Evolutionary conservation across 163 green algal genomes (phyloP), one percentile per base, ranked within the genome.

Genomic region (Chlamydomonas reinhardtii): DNA sequence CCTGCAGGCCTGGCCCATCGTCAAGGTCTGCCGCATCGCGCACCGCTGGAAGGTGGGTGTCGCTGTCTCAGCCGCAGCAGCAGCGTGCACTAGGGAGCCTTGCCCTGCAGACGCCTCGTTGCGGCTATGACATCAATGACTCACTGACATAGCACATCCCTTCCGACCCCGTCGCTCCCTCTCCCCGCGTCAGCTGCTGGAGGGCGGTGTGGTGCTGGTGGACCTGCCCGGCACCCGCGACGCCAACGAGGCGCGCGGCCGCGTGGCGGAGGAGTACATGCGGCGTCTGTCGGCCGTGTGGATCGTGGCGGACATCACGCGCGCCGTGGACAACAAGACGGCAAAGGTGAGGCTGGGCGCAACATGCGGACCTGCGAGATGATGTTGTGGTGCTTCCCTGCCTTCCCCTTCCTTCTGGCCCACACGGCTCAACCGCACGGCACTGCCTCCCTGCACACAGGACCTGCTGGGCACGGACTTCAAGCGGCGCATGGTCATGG

Each of bases 401-500:
- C 39, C 39, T 48, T 48, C 39, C n/a, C n/a, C n/a, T n/a, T n/a
- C n/a, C n/a, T n/a, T n/a, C n/a, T n/a, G n/a, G n/a, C n/a, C n/a
- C n/a, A n/a, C n/a, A n/a, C n/a, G n/a, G n/a, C n/a, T n/a, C n/a
- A n/a, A n/a, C n/a, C n/a, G n/a, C n/a, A n/a, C n/a, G n/a, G n/a
- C n/a, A n/a, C n/a, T n/a, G n/a, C n/a, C 48, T 56, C 19, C 11
- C 48, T 19, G 11, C 14, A 17, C 29, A 0, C 72, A 77, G 72
- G 87, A 91, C 61, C 35, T 91, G 74, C 37, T 91, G 56, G 81
- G 74, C 54, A 54, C 73, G 34, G 62, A 35, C 35, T 91, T 91
- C 87, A 31, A 74, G 68, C 73, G 74, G 8, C 87, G 88, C 70
- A 84, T 91, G 82, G 56, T 89, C 81, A 91, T 91, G 87, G 87